Percentiles rank a stretch among this genome's conserved stretches.
phyloP scores from a whole-genome alignment of 495 filamentous ascomycete genomes.

The Aspergillus bertholletiae region DNA sequence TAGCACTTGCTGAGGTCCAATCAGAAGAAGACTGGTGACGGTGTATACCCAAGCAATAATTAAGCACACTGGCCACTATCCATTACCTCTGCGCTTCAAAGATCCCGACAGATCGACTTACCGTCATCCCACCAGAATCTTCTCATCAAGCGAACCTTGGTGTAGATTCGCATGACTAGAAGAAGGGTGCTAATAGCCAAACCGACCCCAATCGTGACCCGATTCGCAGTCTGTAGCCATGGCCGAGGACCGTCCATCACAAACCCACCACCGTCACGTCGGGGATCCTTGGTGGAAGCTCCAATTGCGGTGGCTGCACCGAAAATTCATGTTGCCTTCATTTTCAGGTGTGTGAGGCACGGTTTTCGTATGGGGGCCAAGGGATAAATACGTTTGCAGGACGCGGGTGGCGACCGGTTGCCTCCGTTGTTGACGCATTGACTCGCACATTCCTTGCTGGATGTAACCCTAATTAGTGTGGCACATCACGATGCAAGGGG shows the following conservation, averaged over 20 bases:
- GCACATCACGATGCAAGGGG: no score
- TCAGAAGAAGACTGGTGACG: neutral
- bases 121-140: constrained; percentile 29
- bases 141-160: constrained; percentile 12
- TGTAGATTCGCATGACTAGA: constrained; percentile 20
- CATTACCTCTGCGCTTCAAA: neutral
- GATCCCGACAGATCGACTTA: constrained; percentile 2
- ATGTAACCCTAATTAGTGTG: no score
- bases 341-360: no score
- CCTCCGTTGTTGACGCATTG: no score
- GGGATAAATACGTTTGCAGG: no score
- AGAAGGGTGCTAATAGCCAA: constrained; percentile 12
- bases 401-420: no score
- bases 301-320: no score
- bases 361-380: no score
- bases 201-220: constrained; percentile 10
- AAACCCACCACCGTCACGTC: no score
- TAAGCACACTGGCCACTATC: constrained; percentile 15
- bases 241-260: constrained; percentile 16
- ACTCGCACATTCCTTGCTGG: no score
- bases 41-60: constrained; percentile 22
- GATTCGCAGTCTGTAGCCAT: constrained; percentile 11
- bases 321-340: no score
- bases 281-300: no score
- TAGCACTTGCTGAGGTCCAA: neutral